Evolutionary conservation across 2,329 filamentous ascomycete species (phyloP), one percentile per base, ranked within the genome.

Genomic region (Niveomyces coronatus): DNA sequence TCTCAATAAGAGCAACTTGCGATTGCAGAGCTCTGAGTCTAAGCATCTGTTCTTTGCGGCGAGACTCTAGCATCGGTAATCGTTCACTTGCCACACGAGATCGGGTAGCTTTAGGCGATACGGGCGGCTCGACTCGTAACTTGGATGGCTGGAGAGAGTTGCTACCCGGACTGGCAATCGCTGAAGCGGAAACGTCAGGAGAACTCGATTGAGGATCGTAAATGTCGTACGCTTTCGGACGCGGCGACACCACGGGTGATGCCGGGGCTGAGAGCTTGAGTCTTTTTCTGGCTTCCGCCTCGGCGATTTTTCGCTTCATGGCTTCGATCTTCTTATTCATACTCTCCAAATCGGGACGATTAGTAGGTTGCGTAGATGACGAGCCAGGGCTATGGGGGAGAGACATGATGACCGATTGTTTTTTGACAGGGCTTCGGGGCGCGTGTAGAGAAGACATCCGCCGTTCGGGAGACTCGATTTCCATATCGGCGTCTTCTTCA

Each of bases 401-500:
- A 3, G 62, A 54, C 6, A 70, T 53, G 0, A 65, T 61, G 0
- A 62, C 56, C 8, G 49, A 49, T 18, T 59, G 55, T 36, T 51
- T 58, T 31, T 58, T 60, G n/a, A 52, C 49, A 2, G 58, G 49
- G 3, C 51, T 53, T 5, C 47, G 50, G 14, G 42, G 51, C 9
- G 52, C 53, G 16, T 58, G 58, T 5, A 55, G 49, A 3, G 58
- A 50, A 13, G 57, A 53, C 17, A 58, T 48, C 4, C 62, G 62
- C 16, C 70, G 65, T 19, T 58, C 62, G 9, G 65, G 68, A 32
- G 70, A 75, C 18, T 75, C 75, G 17, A 81, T 67, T 23, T 83
- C 79, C 76, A 81, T 82, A 40, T 78, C 77, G 32, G 78, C 68
- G 45, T 79, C 74, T 40, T 76, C 74, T 35, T 76, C 71, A 26